phyloP scores from a whole-genome alignment of 192 early-diverging fungal genomes.

The Mortierella antarctica region DNA sequence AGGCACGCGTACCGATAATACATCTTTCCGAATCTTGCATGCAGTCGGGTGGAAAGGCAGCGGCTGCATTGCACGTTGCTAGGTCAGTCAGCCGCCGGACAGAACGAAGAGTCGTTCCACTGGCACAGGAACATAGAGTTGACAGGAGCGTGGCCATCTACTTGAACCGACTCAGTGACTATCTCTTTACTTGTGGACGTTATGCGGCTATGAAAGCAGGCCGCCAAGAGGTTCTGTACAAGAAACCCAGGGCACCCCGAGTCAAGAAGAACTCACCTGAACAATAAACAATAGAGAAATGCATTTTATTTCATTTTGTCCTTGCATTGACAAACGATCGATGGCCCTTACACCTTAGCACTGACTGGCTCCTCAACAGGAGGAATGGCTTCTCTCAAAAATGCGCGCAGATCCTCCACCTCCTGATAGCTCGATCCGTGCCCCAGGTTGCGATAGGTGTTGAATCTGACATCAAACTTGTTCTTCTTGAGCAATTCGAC shows the following conservation, averaged over 20 bases:
- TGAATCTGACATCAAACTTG: constrained; percentile 77
- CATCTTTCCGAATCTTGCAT: not conserved
- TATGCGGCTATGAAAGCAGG: constrained; percentile 78
- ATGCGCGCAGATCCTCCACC: constrained; percentile 73
- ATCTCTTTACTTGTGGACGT: constrained; percentile 86
- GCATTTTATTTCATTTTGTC: not conserved
- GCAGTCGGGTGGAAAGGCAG: constrained; percentile 87
- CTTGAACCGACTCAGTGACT: constrained; percentile 87
- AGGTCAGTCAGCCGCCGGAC: constrained; percentile 84
- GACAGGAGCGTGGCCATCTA: constrained; percentile 72
- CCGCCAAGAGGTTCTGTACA: constrained; percentile 79
- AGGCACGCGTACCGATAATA: not conserved
- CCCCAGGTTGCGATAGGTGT: constrained; percentile 80
- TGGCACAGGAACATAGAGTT: constrained; percentile 67
- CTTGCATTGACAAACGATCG: not conserved
- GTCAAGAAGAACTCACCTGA: constrained; percentile 17
- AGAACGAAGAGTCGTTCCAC: constrained; percentile 79
- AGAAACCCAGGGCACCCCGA: constrained; percentile 49
- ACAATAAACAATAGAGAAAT: constrained; percentile 2
- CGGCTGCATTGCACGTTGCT: constrained; percentile 82
- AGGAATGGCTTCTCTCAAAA: constrained; percentile 69
- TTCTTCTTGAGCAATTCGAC: constrained; percentile 68
- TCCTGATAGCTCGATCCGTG: constrained; percentile 82
- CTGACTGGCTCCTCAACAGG: not conserved
- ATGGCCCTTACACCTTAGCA: not conserved